A percentile compares a stretch with the other conserved stretches of the same genome.
Conservation (phyloP, 345 rosid species). For the Boechera stricta region DNA sequence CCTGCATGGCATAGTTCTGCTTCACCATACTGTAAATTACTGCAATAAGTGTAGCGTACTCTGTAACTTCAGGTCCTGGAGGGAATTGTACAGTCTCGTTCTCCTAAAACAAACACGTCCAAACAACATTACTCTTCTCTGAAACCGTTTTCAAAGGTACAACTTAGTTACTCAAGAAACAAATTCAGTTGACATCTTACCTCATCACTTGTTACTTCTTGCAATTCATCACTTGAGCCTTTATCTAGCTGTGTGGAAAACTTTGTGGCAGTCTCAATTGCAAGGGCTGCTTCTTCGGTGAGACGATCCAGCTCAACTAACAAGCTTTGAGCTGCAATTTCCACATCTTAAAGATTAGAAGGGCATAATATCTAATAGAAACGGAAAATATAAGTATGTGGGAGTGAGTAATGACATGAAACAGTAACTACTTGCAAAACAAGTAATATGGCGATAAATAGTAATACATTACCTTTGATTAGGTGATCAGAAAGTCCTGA, state of each 20-base stretch:
- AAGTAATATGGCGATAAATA: not conserved
- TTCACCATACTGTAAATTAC: constrained; percentile 76
- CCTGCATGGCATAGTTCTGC: constrained; percentile 85
- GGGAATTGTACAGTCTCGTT: constrained; percentile 27
- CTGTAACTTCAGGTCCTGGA: constrained; percentile 51
- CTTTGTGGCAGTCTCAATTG: constrained; percentile 49
- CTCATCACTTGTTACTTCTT: constrained; percentile 47
- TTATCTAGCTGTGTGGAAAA: constrained; percentile 38
- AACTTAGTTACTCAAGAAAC: not conserved
- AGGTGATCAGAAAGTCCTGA: constrained; percentile 63
- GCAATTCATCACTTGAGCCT: constrained; percentile 39
- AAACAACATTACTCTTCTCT: constrained; percentile 12
- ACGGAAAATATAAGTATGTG: not conserved
- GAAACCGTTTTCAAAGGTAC: not conserved
- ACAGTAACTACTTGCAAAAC: not conserved
- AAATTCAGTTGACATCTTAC: constrained; percentile 40
- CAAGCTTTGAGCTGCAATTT: constrained; percentile 58
- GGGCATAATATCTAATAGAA: not conserved
- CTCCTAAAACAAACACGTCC: constrained; percentile 41
- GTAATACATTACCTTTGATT: constrained; percentile 55
- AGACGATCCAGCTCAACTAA: constrained; percentile 60
- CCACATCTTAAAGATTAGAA: constrained; percentile 13
- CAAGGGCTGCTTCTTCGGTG: constrained; percentile 52
- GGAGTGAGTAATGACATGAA: constrained; percentile 21
- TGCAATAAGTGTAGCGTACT: constrained; percentile 60